A percentile compares a stretch with the other conserved stretches of the same genome.
These are phyloP conservation scores for Boletus edulis DNA, from an alignment of 768 basidiomycete genomes.

Conservation along the genomic window DNA sequence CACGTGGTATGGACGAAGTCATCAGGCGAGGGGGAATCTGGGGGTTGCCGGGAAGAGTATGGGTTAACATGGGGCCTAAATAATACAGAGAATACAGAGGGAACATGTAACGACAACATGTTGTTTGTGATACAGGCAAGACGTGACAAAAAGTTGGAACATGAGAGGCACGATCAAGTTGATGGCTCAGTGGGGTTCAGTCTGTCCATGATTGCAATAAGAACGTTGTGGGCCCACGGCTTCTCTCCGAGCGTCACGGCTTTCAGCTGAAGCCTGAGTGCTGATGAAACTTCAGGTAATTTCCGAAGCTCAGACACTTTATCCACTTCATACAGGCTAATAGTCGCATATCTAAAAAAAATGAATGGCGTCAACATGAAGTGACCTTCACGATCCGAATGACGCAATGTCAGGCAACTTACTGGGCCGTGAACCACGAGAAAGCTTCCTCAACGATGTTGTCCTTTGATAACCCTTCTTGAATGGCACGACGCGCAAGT, in stretches of 20 bases:
- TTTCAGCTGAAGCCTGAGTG: slow-evolving; percentile 23
- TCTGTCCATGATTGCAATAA: slow-evolving; percentile 24
- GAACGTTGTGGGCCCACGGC: slow-evolving; percentile 23
- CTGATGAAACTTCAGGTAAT: slow-evolving; percentile 18
- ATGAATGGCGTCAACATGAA: background rate
- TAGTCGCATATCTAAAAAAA: slow-evolving; percentile 11
- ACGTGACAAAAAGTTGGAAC: background rate
- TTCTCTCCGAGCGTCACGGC: slow-evolving; percentile 24
- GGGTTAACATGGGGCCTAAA: slow-evolving; percentile 27
- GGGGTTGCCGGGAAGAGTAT: slow-evolving; percentile 67
- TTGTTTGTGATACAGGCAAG: background rate
- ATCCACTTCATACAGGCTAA: slow-evolving; percentile 17
- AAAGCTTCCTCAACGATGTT: slow-evolving; percentile 31
- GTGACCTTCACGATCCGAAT: background rate
- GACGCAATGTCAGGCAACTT: slow-evolving; percentile 6
- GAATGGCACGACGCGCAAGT: slow-evolving; percentile 24
- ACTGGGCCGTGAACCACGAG: slow-evolving; percentile 32
- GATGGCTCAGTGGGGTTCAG: slow-evolving; percentile 12
- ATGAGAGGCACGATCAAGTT: background rate
- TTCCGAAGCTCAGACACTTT: slow-evolving; percentile 20
- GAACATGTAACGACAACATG: background rate
- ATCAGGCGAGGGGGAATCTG: slow-evolving; percentile 70
- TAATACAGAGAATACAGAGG: slow-evolving; percentile 1
- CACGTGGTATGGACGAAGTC: slow-evolving; percentile 62
- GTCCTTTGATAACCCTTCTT: slow-evolving; percentile 17